A percentile compares a stretch with the other conserved stretches of the same genome.
These are phyloP conservation scores for Torulaspora franciscae DNA, from an alignment of 805 yeast species.

Conservation along the genomic window DNA sequence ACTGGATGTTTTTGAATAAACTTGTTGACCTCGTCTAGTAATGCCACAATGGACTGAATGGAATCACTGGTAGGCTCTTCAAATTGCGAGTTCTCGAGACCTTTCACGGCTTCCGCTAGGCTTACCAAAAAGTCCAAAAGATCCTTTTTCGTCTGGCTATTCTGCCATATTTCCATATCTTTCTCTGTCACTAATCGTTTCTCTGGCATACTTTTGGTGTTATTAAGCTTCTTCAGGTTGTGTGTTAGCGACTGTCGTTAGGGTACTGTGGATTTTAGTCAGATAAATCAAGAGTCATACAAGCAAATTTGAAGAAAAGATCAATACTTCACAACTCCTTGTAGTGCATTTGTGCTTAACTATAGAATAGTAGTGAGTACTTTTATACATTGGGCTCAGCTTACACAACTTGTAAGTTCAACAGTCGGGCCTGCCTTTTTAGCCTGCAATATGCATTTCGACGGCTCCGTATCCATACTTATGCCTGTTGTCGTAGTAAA, in stretches of 20 bases:
- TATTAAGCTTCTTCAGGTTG: background rate
- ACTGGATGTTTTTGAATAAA: conserved; percentile 63
- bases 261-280: too few relatives aligned
- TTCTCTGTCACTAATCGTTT: conserved; percentile 49
- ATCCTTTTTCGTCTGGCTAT: conserved; percentile 45
- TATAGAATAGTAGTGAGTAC: background rate
- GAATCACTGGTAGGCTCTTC: conserved; percentile 37
- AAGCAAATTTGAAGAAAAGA: background rate
- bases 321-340: background rate
- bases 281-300: too few relatives aligned
- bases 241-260: background rate
- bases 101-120: conserved; percentile 62
- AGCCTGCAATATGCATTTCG: conserved; percentile 30
- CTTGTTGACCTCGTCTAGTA: conserved; percentile 44
- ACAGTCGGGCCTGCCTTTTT: background rate
- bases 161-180: conserved; percentile 61
- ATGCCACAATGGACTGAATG: conserved; percentile 34
- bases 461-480: conserved; percentile 37
- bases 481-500: conserved; percentile 64
- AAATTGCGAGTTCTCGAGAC: conserved; percentile 50
- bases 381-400: background rate
- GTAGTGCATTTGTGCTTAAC: too few relatives aligned
- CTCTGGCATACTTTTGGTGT: conserved; percentile 17
- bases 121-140: conserved; percentile 51
- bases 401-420: background rate